Conservation (phyloP, 2,329 filamentous ascomycete species). For the Dactylellina cionopaga region DNA sequence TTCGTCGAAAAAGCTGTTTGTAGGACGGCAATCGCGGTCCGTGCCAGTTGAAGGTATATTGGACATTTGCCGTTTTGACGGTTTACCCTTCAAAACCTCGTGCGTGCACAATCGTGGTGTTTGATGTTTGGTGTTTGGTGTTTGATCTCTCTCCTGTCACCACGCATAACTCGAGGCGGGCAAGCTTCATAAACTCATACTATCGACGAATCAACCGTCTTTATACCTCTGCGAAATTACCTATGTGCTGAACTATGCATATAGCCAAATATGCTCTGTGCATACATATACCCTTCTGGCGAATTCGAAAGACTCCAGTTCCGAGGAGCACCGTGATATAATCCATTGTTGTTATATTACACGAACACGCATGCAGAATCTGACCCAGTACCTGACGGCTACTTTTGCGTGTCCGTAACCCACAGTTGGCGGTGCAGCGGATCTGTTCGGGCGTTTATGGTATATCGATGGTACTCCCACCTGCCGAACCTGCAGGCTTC, state of each 20-base stretch:
- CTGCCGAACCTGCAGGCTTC: conserved; percentile 28
- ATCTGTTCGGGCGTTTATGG: conserved; percentile 34
- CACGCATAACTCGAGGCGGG: conserved; percentile 6
- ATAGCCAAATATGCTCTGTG: conserved; percentile 34
- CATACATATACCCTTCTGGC: too few species aligned
- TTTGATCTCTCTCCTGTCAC: conserved; percentile 7
- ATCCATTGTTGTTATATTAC: conserved; percentile 49
- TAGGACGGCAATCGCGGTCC: neutral
- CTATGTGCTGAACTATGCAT: conserved; percentile 12
- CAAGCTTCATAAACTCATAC: neutral
- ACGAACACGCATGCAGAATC: conserved; percentile 16
- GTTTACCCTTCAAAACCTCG: too few species aligned
- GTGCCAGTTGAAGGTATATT: neutral
- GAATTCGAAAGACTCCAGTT: conserved; percentile 24
- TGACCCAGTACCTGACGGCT: conserved; percentile 36
- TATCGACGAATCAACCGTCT: conserved; percentile 11
- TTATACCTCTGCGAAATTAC: conserved; percentile 33
- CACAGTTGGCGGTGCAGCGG: conserved; percentile 29
- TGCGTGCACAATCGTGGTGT: too few species aligned
- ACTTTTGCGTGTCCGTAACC: conserved; percentile 35
- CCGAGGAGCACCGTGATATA: conserved; percentile 34
- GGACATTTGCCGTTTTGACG: neutral
- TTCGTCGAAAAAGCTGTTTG: conserved; percentile 15
- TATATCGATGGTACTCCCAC: conserved; percentile 39
- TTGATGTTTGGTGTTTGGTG: neutral